Conservation (phyloP, 495 filamentous ascomycete species). For the Neurospora sp. region DNA sequence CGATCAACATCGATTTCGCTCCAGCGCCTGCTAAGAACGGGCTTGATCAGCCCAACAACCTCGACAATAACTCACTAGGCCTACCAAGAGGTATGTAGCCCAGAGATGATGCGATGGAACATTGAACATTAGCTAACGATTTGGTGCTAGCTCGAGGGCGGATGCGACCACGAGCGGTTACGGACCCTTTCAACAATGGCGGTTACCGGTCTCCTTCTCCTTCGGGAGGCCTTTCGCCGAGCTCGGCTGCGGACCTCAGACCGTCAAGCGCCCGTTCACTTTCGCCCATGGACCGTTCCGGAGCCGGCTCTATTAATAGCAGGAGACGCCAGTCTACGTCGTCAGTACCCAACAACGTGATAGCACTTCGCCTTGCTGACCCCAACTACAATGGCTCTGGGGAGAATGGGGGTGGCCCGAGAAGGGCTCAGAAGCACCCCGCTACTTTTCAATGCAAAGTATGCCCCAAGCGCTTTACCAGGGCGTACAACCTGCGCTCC, state of each 20-base stretch:
- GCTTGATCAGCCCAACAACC: slow-evolving; percentile 59
- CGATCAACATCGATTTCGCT: slow-evolving; percentile 89
- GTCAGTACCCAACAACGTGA: slow-evolving; percentile 77
- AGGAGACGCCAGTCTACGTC: slow-evolving; percentile 79
- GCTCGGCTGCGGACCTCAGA: slow-evolving; percentile 35
- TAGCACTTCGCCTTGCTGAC: slow-evolving; percentile 84
- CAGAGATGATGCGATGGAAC: not conserved
- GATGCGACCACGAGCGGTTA: slow-evolving; percentile 56
- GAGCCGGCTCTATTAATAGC: slow-evolving; percentile 42
- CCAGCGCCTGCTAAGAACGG: slow-evolving; percentile 57
- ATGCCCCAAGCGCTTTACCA: slow-evolving; percentile 80
- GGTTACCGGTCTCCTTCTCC: slow-evolving; percentile 26
- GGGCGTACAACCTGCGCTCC: slow-evolving; percentile 84
- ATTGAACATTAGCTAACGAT: not conserved
- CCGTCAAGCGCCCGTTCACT: slow-evolving; percentile 51
- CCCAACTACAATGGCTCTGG: slow-evolving; percentile 59
- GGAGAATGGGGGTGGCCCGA: slow-evolving; percentile 39
- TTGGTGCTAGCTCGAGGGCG: not conserved
- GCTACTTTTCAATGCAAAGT: slow-evolving; percentile 81
- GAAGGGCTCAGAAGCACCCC: slow-evolving; percentile 88
- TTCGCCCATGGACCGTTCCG: slow-evolving; percentile 53
- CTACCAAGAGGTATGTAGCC: slow-evolving; percentile 67
- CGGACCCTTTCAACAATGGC: slow-evolving; percentile 54
- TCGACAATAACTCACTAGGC: slow-evolving; percentile 69
- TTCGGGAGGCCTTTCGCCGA: slow-evolving; percentile 31